Evolutionary conservation across 2,329 filamentous ascomycete genomes (phyloP).

Genomic region (Sarocladium kiliense): DNA sequence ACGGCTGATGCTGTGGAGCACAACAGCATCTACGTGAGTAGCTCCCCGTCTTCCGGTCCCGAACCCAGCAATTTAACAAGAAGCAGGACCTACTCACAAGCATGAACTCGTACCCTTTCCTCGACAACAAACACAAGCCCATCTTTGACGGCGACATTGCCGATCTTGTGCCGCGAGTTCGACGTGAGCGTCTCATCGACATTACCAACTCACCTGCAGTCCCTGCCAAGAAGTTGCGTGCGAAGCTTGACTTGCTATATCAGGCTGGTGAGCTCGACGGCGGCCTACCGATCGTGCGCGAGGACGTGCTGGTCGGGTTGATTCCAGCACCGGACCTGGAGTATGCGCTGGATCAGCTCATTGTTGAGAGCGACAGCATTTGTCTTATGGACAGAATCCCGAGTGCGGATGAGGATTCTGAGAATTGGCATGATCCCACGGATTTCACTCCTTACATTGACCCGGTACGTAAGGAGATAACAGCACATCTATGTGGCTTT

Average conservation of each 20-base stretch:
- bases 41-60: neutral
- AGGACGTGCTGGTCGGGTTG: conserved; percentile 77
- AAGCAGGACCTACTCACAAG: conserved; percentile 79
- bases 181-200: conserved; percentile 77
- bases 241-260: conserved; percentile 77
- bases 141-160: conserved; percentile 83
- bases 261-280: conserved; percentile 86
- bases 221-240: conserved; percentile 67
- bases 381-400: conserved; percentile 77
- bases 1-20: conserved; percentile 94
- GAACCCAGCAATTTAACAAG: conserved; percentile 12
- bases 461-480: conserved; percentile 48
- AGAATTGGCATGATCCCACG: conserved; percentile 56
- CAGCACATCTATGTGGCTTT: neutral
- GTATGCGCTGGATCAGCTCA: conserved; percentile 80
- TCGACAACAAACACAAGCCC: conserved; percentile 94
- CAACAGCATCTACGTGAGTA: conserved; percentile 78
- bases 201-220: conserved; percentile 79
- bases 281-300: conserved; percentile 77
- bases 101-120: conserved; percentile 95
- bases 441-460: conserved; percentile 93
- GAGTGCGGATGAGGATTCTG: conserved; percentile 59
- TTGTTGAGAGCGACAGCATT: conserved; percentile 64
- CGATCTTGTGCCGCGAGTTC: conserved; percentile 75
- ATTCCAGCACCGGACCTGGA: conserved; percentile 94